Percentiles rank a stretch among this genome's conserved stretches.
Evolutionary conservation across 2,329 filamentous ascomycete genomes (phyloP).

Genomic region (Plectosphaerella sp.): DNA sequence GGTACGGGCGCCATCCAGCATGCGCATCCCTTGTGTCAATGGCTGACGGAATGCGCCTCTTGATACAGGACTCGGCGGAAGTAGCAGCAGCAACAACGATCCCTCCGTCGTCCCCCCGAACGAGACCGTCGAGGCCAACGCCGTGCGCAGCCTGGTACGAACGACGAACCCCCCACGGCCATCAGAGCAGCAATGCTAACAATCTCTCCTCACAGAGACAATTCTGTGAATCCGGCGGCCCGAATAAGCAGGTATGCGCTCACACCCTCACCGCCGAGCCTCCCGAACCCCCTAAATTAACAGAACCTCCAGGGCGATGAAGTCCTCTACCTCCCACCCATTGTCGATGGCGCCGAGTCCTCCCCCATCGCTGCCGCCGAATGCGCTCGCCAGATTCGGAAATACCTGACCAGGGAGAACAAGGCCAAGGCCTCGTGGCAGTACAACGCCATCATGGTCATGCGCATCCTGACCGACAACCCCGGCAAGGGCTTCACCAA

Average conservation of each 20-base stretch:
- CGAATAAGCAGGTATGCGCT: constrained; percentile 42
- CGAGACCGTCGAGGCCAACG: constrained; percentile 49
- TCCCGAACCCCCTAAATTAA: not conserved
- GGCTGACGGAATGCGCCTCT: constrained; percentile 7
- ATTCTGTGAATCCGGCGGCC: constrained; percentile 72
- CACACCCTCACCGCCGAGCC: not conserved
- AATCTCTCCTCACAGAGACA: constrained; percentile 50
- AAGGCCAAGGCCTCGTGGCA: constrained; percentile 64
- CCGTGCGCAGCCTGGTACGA: constrained; percentile 62
- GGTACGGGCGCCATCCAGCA: constrained; percentile 2
- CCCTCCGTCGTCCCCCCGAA: not conserved
- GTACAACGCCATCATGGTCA: constrained; percentile 95
- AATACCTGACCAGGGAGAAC: constrained; percentile 73
- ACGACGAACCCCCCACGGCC: not conserved
- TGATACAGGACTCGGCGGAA: constrained; percentile 10
- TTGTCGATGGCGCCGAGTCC: constrained; percentile 93
- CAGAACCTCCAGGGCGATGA: constrained; percentile 65
- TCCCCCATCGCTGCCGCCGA: constrained; percentile 81
- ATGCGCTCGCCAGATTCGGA: constrained; percentile 75
- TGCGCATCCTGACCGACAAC: constrained; percentile 89
- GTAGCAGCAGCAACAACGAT: not conserved
- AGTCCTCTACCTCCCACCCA: constrained; percentile 84
- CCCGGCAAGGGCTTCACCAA: constrained; percentile 87
- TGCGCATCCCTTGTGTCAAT: too few relatives aligned
- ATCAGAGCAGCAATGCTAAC: not conserved